Base-by-base conservation (phyloP, 305 asterid genomes). In the Rubia peregrina region DNA sequence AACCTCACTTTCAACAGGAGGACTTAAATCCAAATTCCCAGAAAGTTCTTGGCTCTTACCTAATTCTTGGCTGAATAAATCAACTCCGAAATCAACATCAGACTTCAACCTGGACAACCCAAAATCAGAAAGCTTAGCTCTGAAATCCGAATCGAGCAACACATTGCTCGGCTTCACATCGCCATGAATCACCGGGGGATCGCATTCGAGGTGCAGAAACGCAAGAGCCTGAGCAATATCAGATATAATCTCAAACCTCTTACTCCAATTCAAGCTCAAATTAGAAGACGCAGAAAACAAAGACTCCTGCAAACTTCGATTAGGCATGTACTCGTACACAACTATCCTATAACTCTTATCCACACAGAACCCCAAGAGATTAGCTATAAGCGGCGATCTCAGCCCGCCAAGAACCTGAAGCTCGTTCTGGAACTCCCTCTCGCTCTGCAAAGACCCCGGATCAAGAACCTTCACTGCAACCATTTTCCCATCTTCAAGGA, bases 161-260 rank as follows among this genome's bases (percentile, higher is more conserved):
- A 91, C 98, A 77, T 93, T 93, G 76, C 97, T 88, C 17, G 98
- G 98, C 85, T 93, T 93, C 51, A 93, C 95, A 85, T 93, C 97
- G 16, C 98, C 96, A 77, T 93, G 98, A 67, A 93, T 87, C 57
- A 93, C 96, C 7, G 98, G 86, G 3, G 98, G 98, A 21, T 89
- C 92, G 74, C 98, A 93, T 63, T 91, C 96, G 66, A 78, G 87
- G 53, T 93, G 98, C 82, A 93, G 79, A 78, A 86, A 89, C 26
- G 90, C 82, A 73, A 93, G 78, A 6, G 98, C 98, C 73, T 80
- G 88, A 6, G 96, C 89, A 74, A 93, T 78, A 83, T 89, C 88
- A 73, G 84, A 89, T 61, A 93, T 84, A 40, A 89, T 76, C 56
- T 80, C 84, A 59, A 86, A 88, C 77, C 98, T 88, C 77, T 79